Evolutionary conservation across 2,329 filamentous ascomycete genomes (phyloP).

Genomic region (Scedosporium minutisporum): DNA sequence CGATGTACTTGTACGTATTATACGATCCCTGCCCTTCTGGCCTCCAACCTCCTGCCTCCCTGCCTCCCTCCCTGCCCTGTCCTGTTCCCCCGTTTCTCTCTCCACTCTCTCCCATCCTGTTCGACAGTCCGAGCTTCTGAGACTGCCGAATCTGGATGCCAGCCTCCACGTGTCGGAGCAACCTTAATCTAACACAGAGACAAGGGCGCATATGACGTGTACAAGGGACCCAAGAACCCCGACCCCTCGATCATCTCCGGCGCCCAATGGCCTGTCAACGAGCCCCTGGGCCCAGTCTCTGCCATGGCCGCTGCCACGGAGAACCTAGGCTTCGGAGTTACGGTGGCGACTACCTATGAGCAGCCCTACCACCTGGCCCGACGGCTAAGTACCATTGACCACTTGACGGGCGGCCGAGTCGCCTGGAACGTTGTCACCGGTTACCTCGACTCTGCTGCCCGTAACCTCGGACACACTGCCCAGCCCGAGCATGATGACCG

Average conservation of each 20-base stretch:
- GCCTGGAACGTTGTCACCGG: conserved; percentile 51
- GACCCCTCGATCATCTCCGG: conserved; percentile 51
- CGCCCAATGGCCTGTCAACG: conserved; percentile 63
- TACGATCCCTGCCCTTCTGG: not conserved
- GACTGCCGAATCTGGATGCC: not conserved
- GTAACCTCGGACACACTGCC: conserved; percentile 48
- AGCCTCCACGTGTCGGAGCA: not conserved
- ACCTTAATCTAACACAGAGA: not conserved
- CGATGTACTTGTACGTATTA: conserved; percentile 33
- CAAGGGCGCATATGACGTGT: conserved; percentile 57
- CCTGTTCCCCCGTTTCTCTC: too few relatives aligned
- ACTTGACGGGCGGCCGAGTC: conserved; percentile 51
- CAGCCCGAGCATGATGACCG: conserved; percentile 41
- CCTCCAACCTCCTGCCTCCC: not conserved
- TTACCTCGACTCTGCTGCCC: conserved; percentile 57
- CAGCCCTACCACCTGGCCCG: conserved; percentile 58
- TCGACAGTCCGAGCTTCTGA: not conserved
- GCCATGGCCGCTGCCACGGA: conserved; percentile 60
- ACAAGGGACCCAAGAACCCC: conserved; percentile 46
- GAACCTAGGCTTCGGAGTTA: conserved; percentile 60
- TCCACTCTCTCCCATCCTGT: not conserved
- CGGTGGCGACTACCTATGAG: conserved; percentile 59
- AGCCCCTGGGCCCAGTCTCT: conserved; percentile 49
- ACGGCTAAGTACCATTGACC: conserved; percentile 56
- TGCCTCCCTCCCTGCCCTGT: not conserved